Conservation (phyloP, 805 yeast genomes). For the Starmerella gropengiesseri region DNA sequence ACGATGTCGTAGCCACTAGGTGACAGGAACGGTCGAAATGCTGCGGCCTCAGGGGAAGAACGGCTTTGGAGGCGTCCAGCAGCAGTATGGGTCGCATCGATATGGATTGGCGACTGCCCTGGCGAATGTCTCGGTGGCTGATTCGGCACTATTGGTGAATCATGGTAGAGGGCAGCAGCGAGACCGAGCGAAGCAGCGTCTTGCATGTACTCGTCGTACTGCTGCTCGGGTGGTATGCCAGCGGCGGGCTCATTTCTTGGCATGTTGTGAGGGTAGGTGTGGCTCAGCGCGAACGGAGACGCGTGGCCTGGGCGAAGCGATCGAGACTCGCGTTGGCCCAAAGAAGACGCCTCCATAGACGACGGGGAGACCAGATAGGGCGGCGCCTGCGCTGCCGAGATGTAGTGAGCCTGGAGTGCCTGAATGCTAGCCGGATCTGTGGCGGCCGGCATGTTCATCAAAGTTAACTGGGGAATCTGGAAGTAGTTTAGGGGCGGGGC, state of each 20-base stretch:
- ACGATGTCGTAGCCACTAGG: no score
- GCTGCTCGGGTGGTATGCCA: not conserved
- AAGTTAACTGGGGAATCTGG: not conserved
- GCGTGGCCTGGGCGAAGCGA: no score
- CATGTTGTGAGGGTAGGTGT: no score
- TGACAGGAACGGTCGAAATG: no score
- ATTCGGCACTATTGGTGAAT: not conserved
- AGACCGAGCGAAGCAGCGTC: not conserved
- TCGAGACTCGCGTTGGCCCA: no score
- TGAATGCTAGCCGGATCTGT: not conserved
- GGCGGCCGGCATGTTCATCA: not conserved
- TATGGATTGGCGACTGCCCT: not conserved
- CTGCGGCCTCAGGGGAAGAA: no score
- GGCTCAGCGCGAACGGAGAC: no score
- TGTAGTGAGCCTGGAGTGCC: not conserved
- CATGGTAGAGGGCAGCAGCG: conserved; percentile 3
- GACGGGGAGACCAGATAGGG: not conserved
- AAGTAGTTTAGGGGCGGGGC: no score
- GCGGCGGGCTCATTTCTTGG: not conserved
- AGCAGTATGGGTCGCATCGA: not conserved
- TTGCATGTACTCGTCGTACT: conserved; percentile 6
- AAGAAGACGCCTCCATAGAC: not conserved
- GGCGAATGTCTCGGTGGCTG: not conserved
- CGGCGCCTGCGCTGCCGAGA: conserved; percentile 5
- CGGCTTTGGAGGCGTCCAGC: no score